A percentile compares a stretch with the other conserved stretches of the same genome.
Conservation (phyloP, 169 alveolate genomes). For the Cryptosporidium sp. region DNA sequence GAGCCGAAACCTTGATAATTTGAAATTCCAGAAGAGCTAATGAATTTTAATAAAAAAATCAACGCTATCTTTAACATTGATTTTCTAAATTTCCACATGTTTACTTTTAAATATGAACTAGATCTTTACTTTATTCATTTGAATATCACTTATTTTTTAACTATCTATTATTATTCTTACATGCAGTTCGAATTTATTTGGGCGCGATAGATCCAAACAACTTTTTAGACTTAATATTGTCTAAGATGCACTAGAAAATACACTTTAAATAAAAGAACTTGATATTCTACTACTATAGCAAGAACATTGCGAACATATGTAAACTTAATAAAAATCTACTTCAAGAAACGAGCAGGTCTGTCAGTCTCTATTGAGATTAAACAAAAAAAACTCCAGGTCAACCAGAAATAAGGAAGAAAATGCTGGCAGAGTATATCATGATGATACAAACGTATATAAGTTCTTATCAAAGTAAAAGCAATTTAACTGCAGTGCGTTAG, state of each 20-base stretch:
- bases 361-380: too few species aligned
- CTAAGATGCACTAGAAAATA: background rate
- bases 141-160: background rate
- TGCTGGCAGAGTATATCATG: background rate
- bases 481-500: too few species aligned
- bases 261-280: background rate
- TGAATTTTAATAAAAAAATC: background rate
- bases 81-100: background rate
- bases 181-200: slow-evolving; percentile 14
- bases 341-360: background rate
- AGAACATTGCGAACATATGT: background rate
- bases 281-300: background rate
- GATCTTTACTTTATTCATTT: background rate
- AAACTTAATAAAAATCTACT: too few species aligned
- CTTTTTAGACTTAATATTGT: background rate
- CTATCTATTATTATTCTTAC: background rate
- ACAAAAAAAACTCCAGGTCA: too few species aligned
- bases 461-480: background rate
- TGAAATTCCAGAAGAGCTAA: background rate
- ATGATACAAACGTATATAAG: background rate
- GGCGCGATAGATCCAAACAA: slow-evolving; percentile 72
- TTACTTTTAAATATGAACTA: background rate
- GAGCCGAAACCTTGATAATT: slow-evolving; percentile 20
- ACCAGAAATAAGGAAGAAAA: too few species aligned
- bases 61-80: background rate